Base-by-base conservation (phyloP, 345 rosid genomes). In the Clarkia xantiana region DNA sequence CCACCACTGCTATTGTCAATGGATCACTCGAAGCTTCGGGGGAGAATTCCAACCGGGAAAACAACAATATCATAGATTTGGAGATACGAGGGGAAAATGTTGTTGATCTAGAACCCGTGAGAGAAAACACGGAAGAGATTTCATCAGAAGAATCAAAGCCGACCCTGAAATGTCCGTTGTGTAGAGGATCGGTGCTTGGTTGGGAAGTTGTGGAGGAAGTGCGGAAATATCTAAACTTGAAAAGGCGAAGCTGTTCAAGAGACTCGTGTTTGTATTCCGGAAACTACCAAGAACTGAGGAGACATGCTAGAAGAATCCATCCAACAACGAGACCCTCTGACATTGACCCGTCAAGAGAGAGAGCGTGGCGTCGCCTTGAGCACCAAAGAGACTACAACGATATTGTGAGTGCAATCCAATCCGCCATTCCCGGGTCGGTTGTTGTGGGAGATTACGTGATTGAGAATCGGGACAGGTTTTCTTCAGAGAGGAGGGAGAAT, bases 361-460 rank as follows among this genome's bases (percentile, higher is more conserved):
- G 62, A 55, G 93, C 82, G 13, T 91, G 98, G 96, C 77, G 68
- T 55, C 73, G 64, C 50, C 76, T 86, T 8, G 96, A 86, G 75
- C 79, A 73, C 55, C 89, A 80, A 56, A 81, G 85, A 44, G 90
- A 78, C 60, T 78, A 75, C 42, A 86, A 75, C 43, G 98, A 91
- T 53, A 81, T 84, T 58, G 86, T 83, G 18, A 85, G 94, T 64
- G 91, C 88, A 3, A 68, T 85, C 25, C 94, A 73, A 40, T 77
- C 97, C 23, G 84, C 97, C 34, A 80, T 85, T 59, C 97, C 97
- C 0, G 95, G 97, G 54, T 94, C 94, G 58, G 70, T 85, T 45
- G 95, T 89, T 1, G 87, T 89, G 53, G 97, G 95, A 44, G 97
- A 90, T 62, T 90, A 84, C 70, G 97, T 78, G 11, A 76, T 88